Percentiles rank a stretch among this genome's conserved stretches.
Conservation (phyloP, 2,329 filamentous ascomycete genomes). For the Colletotrichum musicola region DNA sequence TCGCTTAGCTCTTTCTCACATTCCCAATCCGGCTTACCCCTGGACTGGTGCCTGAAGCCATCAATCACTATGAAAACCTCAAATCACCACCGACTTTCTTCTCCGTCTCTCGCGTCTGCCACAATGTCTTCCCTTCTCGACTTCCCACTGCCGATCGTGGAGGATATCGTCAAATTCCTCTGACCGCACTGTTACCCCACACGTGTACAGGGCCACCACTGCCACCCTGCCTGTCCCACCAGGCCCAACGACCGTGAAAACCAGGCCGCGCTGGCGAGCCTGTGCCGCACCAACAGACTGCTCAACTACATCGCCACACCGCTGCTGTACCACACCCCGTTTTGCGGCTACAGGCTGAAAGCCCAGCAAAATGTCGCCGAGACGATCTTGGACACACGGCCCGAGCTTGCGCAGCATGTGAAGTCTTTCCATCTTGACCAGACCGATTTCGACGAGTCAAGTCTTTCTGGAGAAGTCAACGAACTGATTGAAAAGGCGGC, state of each 20-base stretch:
- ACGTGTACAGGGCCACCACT: background rate
- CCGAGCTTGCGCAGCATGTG: constrained; percentile 1
- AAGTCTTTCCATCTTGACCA: background rate
- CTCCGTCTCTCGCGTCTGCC: background rate
- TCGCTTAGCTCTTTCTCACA: too few relatives aligned
- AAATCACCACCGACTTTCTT: background rate
- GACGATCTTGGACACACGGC: background rate
- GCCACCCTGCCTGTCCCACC: background rate
- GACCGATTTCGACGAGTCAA: too few relatives aligned
- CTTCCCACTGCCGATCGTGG: background rate
- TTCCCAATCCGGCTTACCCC: too few relatives aligned
- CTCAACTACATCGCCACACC: constrained; percentile 6
- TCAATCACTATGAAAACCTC: background rate
- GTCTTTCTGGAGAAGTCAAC: background rate
- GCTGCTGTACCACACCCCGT: background rate
- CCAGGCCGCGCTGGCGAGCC: background rate
- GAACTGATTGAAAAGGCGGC: background rate
- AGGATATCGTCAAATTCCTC: background rate
- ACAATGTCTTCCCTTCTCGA: background rate
- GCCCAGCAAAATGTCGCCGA: background rate
- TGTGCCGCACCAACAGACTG: background rate
- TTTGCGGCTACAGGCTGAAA: background rate
- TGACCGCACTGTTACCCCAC: background rate
- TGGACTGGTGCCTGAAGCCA: background rate
- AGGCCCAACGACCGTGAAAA: background rate